A percentile compares a stretch with the other conserved stretches of the same genome.
phyloP scores from a whole-genome alignment of 2,329 filamentous ascomycete species.

The Ophiostoma tasmaniense region DNA sequence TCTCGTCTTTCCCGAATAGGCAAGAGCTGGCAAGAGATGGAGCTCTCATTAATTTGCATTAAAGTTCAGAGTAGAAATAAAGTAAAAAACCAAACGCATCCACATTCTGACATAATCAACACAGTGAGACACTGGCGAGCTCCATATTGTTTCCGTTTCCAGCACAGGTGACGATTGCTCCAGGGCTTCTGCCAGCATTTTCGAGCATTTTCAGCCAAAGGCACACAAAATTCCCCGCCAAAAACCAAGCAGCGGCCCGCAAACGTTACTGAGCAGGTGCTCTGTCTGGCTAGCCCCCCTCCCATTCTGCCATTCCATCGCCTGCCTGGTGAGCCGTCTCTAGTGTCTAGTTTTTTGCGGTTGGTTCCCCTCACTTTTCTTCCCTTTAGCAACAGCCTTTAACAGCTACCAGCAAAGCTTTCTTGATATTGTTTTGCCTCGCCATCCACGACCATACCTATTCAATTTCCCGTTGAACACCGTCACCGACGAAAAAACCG shows the following conservation, averaged over 20 bases:
- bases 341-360: conserved; percentile 4
- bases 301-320: conserved; percentile 4
- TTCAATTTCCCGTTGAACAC: neutral
- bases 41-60: neutral
- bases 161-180: neutral
- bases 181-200: conserved; percentile 13
- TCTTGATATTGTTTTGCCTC: conserved; percentile 3
- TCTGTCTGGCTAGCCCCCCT: neutral
- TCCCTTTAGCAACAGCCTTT: conserved; percentile 1
- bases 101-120: neutral
- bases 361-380: conserved; percentile 11
- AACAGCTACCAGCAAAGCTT: conserved; percentile 15
- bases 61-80: neutral
- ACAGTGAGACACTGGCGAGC: neutral
- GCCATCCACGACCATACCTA: neutral
- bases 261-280: neutral
- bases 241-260: conserved; percentile 14
- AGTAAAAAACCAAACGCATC: neutral
- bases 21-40: neutral
- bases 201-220: neutral
- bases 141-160: neutral
- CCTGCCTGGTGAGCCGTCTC: neutral
- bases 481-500: conserved; percentile 26
- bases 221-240: conserved; percentile 13
- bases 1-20: neutral